Evolutionary conservation across 495 filamentous ascomycete genomes (phyloP).

Genomic region (Aspergillus funiculosus): DNA sequence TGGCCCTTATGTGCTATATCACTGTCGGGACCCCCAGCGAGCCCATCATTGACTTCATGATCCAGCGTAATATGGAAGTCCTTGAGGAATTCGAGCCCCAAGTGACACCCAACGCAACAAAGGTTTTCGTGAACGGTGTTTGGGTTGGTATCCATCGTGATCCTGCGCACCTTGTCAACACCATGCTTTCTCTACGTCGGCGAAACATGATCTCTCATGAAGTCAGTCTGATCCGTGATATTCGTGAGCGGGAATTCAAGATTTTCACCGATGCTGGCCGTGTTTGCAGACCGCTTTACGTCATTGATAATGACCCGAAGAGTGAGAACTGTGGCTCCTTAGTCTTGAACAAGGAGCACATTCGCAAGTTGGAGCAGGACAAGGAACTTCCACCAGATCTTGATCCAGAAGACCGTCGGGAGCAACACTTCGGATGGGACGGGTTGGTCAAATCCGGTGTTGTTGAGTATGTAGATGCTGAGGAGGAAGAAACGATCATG

Average conservation of each 20-base stretch:
- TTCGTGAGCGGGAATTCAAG: conserved; percentile 95
- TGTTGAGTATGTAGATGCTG: conserved; percentile 93
- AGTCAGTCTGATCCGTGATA: conserved; percentile 89
- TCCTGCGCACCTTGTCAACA: conserved; percentile 69
- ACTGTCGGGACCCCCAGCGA: conserved; percentile 86
- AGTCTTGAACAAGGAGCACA: conserved; percentile 75
- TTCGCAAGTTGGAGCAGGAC: conserved; percentile 62
- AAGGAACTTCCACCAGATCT: conserved; percentile 54
- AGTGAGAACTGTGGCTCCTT: conserved; percentile 69
- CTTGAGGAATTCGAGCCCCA: conserved; percentile 93
- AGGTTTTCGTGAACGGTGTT: conserved; percentile 95
- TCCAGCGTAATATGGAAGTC: conserved; percentile 86
- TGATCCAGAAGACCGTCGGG: conserved; percentile 50
- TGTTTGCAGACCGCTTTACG: conserved; percentile 87
- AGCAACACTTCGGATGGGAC: conserved; percentile 77
- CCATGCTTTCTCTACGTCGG: conserved; percentile 71
- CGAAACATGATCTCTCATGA: conserved; percentile 75
- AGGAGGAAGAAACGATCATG: conserved; percentile 98
- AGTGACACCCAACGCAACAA: conserved; percentile 84
- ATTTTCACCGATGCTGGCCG: conserved; percentile 96
- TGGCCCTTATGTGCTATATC: conserved; percentile 97
- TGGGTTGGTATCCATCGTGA: conserved; percentile 89
- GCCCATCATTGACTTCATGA: conserved; percentile 92
- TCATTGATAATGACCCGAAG: conserved; percentile 70
- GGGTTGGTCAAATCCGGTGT: conserved; percentile 73